These are phyloP conservation scores for Pascua sp. DNA, from an alignment of 1,284 basidiomycete genomes.

Conservation along the genomic window DNA sequence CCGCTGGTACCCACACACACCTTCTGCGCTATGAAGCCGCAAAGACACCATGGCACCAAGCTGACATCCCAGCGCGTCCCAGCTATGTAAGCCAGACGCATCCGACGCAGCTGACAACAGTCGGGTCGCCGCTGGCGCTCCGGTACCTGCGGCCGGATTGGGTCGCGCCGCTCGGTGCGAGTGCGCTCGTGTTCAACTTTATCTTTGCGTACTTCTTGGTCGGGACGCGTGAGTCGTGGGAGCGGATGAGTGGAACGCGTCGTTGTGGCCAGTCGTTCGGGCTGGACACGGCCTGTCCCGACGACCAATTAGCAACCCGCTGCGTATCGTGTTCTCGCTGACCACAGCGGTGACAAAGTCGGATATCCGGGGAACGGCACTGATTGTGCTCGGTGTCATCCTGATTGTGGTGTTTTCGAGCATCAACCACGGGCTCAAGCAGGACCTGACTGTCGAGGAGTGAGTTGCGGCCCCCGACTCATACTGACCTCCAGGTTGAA, in stretches of 20 bases:
- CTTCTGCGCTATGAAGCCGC: too few species aligned
- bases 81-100: constrained; percentile 48
- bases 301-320: too few species aligned
- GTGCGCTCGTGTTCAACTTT: constrained; percentile 50
- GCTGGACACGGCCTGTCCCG: not conserved
- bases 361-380: constrained; percentile 46
- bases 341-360: constrained; percentile 42
- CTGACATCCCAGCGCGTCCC: constrained; percentile 39
- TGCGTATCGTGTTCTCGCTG: constrained; percentile 5
- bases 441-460: constrained; percentile 54
- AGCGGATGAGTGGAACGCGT: too few species aligned
- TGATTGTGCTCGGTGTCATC: constrained; percentile 50
- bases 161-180: constrained; percentile 49
- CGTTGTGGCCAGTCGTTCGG: not conserved
- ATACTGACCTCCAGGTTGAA: constrained; percentile 56
- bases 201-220: constrained; percentile 50
- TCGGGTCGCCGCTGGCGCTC: constrained; percentile 49
- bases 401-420: constrained; percentile 49
- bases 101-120: constrained; percentile 16
- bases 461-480: constrained; percentile 11
- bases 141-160: constrained; percentile 50
- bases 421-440: constrained; percentile 50
- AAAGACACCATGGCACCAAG: not conserved
- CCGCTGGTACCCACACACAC: too few species aligned
- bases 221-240: constrained; percentile 42